These are phyloP conservation scores for Microbotryum saponariae DNA, from an alignment of 1,284 basidiomycete genomes.

Conservation along the genomic window DNA sequence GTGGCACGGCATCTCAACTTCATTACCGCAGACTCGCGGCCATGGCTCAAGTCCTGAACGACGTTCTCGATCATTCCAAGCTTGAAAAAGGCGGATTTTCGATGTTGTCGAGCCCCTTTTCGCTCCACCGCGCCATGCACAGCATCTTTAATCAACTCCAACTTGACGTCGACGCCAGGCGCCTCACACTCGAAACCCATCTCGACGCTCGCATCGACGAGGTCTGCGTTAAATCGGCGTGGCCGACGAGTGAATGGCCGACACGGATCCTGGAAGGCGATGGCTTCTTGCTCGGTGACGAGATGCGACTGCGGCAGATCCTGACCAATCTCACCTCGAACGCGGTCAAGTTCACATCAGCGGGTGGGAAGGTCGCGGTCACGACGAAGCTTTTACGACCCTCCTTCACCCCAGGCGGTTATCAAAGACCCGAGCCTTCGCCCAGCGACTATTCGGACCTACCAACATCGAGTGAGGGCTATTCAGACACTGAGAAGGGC, in stretches of 20 bases:
- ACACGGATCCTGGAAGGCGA: constrained; percentile 44
- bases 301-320: constrained; percentile 51
- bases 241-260: constrained; percentile 5
- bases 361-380: constrained; percentile 59
- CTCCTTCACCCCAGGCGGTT: too few species aligned
- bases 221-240: constrained; percentile 39
- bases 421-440: not conserved
- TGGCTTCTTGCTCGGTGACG: constrained; percentile 66
- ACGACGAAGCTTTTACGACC: constrained; percentile 55
- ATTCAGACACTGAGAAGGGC: too few species aligned
- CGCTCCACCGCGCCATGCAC: constrained; percentile 75
- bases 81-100: constrained; percentile 57
- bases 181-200: constrained; percentile 58
- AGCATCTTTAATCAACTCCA: constrained; percentile 68
- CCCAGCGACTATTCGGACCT: too few species aligned
- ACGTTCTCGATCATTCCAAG: constrained; percentile 44
- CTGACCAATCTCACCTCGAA: constrained; percentile 44
- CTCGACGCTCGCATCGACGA: constrained; percentile 68
- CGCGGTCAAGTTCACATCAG: constrained; percentile 59
- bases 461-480: too few species aligned
- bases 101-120: constrained; percentile 61
- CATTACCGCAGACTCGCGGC: constrained; percentile 53
- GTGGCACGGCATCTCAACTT: too few species aligned
- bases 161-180: constrained; percentile 63
- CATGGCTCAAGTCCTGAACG: constrained; percentile 72